Evolutionary conservation across 2,329 filamentous ascomycete genomes (phyloP).

Genomic region (Blumeria hordei): DNA sequence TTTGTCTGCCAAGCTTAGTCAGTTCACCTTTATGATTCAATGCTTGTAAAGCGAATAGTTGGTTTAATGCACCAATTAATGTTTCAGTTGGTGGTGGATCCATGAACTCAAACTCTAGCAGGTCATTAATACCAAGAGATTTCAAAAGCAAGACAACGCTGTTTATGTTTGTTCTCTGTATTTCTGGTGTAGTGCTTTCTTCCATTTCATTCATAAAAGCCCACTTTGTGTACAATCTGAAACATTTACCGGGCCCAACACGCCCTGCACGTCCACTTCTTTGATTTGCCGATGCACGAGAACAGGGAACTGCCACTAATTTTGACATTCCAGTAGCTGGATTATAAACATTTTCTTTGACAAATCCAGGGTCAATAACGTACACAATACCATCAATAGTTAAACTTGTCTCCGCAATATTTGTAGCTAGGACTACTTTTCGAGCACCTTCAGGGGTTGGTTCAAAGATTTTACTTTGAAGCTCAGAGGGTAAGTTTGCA

Average conservation of each 20-base stretch:
- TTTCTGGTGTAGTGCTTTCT: slow-evolving; percentile 77
- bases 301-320: slow-evolving; percentile 74
- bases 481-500: slow-evolving; percentile 69
- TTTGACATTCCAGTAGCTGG: slow-evolving; percentile 81
- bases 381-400: slow-evolving; percentile 94
- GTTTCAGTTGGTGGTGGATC: slow-evolving; percentile 78
- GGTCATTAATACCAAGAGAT: slow-evolving; percentile 71
- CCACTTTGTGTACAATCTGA: slow-evolving; percentile 80
- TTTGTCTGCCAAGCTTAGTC: slow-evolving; percentile 75
- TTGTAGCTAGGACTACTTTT: slow-evolving; percentile 85
- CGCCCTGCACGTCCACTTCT: slow-evolving; percentile 79
- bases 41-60: slow-evolving; percentile 73
- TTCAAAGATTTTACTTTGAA: slow-evolving; percentile 86
- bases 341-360: slow-evolving; percentile 89
- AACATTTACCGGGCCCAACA: slow-evolving; percentile 79
- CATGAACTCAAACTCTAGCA: slow-evolving; percentile 91
- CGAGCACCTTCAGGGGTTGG: slow-evolving; percentile 64
- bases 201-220: slow-evolving; percentile 90
- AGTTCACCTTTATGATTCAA: slow-evolving; percentile 73
- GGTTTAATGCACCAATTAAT: slow-evolving; percentile 68
- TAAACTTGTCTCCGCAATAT: slow-evolving; percentile 87
- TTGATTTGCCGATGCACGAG: slow-evolving; percentile 78
- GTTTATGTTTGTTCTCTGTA: slow-evolving; percentile 73
- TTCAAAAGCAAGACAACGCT: slow-evolving; percentile 68
- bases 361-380: slow-evolving; percentile 85